Evolutionary conservation across 176 grass and related monocot species (phyloP).

Genomic region (Saccharum officinarum): DNA sequence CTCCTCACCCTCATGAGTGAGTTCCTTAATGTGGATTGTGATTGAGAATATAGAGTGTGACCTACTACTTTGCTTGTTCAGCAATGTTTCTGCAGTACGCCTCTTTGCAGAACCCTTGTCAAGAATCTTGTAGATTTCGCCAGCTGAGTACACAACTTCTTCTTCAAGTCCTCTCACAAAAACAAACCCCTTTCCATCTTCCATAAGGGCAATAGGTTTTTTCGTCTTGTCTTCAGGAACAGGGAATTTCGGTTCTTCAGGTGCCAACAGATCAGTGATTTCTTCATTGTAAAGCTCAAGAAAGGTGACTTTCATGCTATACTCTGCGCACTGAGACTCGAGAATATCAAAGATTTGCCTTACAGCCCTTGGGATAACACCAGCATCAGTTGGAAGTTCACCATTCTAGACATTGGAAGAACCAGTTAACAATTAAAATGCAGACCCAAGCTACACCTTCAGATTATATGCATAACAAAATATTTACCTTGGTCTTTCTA

Average conservation of each 20-base stretch:
- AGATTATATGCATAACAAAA: not conserved
- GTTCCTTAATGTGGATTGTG: constrained; percentile 99
- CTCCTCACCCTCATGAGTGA: constrained; percentile 93
- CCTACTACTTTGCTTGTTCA: constrained; percentile 99
- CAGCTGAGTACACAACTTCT: constrained; percentile 89
- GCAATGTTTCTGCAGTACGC: constrained; percentile 95
- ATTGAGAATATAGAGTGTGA: constrained; percentile 99
- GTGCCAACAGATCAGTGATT: constrained; percentile 86
- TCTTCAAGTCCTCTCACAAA: constrained; percentile 99
- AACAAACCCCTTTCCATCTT: constrained; percentile 96
- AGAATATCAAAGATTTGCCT: constrained; percentile 89
- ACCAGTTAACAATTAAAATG: constrained; percentile 20
- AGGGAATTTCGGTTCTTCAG: constrained; percentile 82
- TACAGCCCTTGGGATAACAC: constrained; percentile 95
- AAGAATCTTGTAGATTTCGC: constrained; percentile 98
- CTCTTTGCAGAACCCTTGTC: constrained; percentile 97
- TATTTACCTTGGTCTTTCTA: constrained; percentile 77
- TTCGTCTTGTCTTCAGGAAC: constrained; percentile 86
- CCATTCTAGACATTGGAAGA: constrained; percentile 66
- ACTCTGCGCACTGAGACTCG: constrained; percentile 87
- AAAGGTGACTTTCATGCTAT: constrained; percentile 99
- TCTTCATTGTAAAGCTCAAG: constrained; percentile 99
- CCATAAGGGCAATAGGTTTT: constrained; percentile 99
- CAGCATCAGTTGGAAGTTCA: constrained; percentile 89
- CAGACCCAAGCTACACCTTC: not conserved